A percentile compares a stretch with the other conserved stretches of the same genome.
Evolutionary conservation across 2,329 filamentous ascomycete species (phyloP).

Genomic region (Microdochium bolleyi): DNA sequence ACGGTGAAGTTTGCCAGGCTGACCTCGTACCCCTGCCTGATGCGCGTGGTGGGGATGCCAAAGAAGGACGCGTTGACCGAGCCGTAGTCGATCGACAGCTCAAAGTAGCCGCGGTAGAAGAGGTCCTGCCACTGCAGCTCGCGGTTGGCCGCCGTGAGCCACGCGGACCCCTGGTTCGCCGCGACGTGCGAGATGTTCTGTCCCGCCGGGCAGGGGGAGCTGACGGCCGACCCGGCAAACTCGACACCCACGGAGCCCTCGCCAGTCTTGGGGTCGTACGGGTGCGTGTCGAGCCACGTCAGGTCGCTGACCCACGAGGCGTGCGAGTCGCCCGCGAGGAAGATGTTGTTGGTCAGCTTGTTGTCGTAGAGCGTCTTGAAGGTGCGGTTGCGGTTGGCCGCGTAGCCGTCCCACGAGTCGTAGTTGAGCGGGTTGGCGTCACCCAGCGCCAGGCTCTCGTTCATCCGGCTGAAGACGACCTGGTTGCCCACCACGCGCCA

Average conservation of each 20-base stretch:
- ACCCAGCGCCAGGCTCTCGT: slow-evolving; percentile 19
- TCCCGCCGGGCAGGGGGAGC: slow-evolving; percentile 50
- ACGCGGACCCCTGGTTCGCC: slow-evolving; percentile 47
- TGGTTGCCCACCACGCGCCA: slow-evolving; percentile 70
- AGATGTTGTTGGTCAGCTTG: slow-evolving; percentile 64
- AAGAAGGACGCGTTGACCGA: slow-evolving; percentile 52
- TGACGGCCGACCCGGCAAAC: slow-evolving; percentile 60
- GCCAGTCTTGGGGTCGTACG: slow-evolving; percentile 46
- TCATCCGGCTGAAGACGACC: slow-evolving; percentile 54
- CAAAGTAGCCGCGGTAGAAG: slow-evolving; percentile 68
- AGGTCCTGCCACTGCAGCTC: slow-evolving; percentile 67
- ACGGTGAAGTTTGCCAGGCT: slow-evolving; percentile 65
- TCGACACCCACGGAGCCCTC: slow-evolving; percentile 52
- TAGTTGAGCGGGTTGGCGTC: slow-evolving; percentile 36
- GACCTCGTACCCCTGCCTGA: slow-evolving; percentile 46
- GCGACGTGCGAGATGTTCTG: slow-evolving; percentile 44
- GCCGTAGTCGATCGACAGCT: slow-evolving; percentile 55
- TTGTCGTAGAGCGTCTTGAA: slow-evolving; percentile 58
- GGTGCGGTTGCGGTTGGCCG: slow-evolving; percentile 64
- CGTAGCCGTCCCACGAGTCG: slow-evolving; percentile 47
- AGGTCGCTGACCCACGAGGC: slow-evolving; percentile 56
- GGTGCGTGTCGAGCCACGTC: slow-evolving; percentile 45
- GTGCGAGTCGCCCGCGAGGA: slow-evolving; percentile 65
- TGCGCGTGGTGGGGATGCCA: slow-evolving; percentile 36
- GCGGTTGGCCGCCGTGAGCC: slow-evolving; percentile 44